Percentiles rank a stretch among this genome's conserved stretches.
Evolutionary conservation across 2,329 filamentous ascomycete species (phyloP).

Genomic region (Colletotrichum gloeosporioides): DNA sequence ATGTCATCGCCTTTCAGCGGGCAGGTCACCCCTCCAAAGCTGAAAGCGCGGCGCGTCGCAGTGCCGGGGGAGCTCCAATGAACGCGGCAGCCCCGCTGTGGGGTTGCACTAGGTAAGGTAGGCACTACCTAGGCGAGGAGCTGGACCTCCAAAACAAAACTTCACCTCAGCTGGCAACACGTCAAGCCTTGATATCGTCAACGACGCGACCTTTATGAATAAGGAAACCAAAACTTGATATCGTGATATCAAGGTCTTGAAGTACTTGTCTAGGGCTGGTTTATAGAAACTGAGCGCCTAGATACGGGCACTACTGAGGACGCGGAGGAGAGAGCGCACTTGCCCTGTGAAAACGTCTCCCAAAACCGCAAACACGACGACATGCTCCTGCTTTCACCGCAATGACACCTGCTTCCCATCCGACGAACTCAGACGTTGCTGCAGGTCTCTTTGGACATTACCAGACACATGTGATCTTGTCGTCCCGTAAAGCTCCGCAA

Average conservation of each 20-base stretch:
- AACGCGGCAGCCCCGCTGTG: constrained; percentile 13
- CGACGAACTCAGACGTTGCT: not conserved
- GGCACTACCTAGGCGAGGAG: not conserved
- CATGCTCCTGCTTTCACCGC: not conserved
- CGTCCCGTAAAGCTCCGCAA: constrained; percentile 27
- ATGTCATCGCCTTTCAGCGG: not conserved
- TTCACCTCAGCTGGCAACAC: not conserved
- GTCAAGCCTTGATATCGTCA: not conserved
- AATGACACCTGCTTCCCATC: not conserved
- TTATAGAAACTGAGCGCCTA: not conserved
- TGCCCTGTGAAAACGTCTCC: not conserved
- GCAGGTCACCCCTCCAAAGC: not conserved
- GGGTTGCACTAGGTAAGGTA: not conserved
- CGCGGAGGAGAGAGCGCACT: not conserved
- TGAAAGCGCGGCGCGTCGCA: not conserved
- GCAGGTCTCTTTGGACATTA: not conserved
- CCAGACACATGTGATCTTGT: not conserved
- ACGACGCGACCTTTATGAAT: not conserved
- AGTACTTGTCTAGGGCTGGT: not conserved
- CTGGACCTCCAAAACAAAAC: constrained; percentile 11
- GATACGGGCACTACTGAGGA: not conserved
- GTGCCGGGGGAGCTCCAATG: not conserved
- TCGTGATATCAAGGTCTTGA: not conserved
- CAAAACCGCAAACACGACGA: not conserved
- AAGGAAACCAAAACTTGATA: not conserved